Base-by-base conservation (phyloP, 2,329 filamentous ascomycete genomes). In the Fusarium sp. region DNA sequence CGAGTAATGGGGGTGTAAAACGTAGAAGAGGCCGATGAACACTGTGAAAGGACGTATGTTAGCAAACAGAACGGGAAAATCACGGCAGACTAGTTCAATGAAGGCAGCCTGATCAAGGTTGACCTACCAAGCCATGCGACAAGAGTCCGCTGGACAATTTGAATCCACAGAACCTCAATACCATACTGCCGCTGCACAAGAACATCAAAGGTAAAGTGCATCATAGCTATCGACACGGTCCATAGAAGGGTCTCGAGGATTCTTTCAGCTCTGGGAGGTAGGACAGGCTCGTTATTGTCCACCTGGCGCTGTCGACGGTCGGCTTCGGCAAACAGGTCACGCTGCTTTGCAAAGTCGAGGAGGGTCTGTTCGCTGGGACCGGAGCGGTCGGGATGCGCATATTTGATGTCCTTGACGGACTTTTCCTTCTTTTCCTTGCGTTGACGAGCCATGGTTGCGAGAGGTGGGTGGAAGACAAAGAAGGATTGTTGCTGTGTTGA, bases 101-200 rank as follows among this genome's bases (percentile, higher is more conserved):
- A 30, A 56, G 23, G 20, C 56, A 52, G 25, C 25, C 20, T n/a
- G 25, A 11, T 48, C n/a, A 11, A 34, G 43, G 27, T 56, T 7
- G 60, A 74, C 84, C 70, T 83, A 92, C 90, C 85, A 30, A 86
- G 77, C 77, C 89, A 86, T 0, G 90, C 88, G 45, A 86, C 87
- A 1, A 83, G 78, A 2, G 90, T 86, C 56, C 92, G 87, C 59
- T 79, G 78, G 14, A 86, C 75, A 4, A 95, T 87, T 27, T 85
- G 82, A 1, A 79, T 66, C 91, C 92, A 94, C 5, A 87, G 80
- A 3, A 95, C 87, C 3, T 90, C 87, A 71, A 91, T 87, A n/a
- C 91, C 90, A 78, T 94, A 97, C 82, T 97, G 94, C 76, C 92
- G 88, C 81, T 95, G 93, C 25, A 95, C 93, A 13, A 97, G 86